A percentile compares a stretch with the other conserved stretches of the same genome.
phyloP scores from a whole-genome alignment of 2,329 filamentous ascomycete species.

The Diaporthe capsici region DNA sequence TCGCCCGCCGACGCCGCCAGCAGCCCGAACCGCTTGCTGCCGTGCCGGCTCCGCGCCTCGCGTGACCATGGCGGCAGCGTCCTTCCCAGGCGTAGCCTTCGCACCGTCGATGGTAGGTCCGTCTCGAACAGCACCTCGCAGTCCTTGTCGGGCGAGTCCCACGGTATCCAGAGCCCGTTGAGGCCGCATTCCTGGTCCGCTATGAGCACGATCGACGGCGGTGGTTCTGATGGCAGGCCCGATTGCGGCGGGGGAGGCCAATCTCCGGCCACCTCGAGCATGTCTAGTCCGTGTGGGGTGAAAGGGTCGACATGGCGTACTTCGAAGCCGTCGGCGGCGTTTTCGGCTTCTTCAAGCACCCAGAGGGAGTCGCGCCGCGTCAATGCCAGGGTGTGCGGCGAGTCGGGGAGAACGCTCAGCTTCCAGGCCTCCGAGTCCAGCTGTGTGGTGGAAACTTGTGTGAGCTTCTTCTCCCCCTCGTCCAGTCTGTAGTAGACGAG shows the following conservation, averaged over 20 bases:
- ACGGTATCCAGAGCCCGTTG: slow-evolving; percentile 66
- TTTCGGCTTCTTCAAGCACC: slow-evolving; percentile 58
- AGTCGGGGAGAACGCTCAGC: slow-evolving; percentile 56
- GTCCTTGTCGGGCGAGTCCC: slow-evolving; percentile 55
- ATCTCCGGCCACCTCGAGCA: slow-evolving; percentile 59
- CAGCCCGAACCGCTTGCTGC: slow-evolving; percentile 56
- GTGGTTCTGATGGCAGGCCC: slow-evolving; percentile 40
- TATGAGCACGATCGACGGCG: slow-evolving; percentile 61
- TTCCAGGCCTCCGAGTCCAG: slow-evolving; percentile 65
- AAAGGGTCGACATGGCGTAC: slow-evolving; percentile 62
- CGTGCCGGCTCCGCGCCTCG: slow-evolving; percentile 46
- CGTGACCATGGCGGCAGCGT: slow-evolving; percentile 67
- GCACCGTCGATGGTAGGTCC: slow-evolving; percentile 68
- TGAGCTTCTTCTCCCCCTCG: slow-evolving; percentile 64
- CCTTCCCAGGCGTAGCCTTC: slow-evolving; percentile 67
- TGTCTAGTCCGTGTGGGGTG: slow-evolving; percentile 60
- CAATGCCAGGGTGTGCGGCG: slow-evolving; percentile 64
- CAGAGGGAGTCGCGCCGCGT: slow-evolving; percentile 69
- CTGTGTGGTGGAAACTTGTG: slow-evolving; percentile 59
- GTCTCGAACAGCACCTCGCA: slow-evolving; percentile 68
- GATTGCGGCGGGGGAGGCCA: slow-evolving; percentile 41
- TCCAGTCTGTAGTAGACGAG: slow-evolving; percentile 56
- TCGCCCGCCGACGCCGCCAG: slow-evolving; percentile 59
- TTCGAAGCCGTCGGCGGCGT: not conserved
- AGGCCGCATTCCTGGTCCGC: slow-evolving; percentile 63